phyloP scores from a whole-genome alignment of 1,284 basidiomycete genomes.

The Leucoagaricus sp. region DNA sequence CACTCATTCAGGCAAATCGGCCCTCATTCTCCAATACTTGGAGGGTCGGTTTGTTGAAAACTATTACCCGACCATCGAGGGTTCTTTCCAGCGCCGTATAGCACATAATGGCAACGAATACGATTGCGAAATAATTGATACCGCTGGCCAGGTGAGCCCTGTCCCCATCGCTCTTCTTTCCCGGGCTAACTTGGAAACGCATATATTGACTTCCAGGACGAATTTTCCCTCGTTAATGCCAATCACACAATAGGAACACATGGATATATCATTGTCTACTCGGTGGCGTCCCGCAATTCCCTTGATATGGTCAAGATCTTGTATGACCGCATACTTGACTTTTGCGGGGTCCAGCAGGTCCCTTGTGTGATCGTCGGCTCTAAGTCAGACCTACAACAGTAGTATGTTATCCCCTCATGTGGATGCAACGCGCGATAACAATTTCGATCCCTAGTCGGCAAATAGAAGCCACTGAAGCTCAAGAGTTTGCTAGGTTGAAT shows the following conservation, averaged over 20 bases:
- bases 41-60: constrained; percentile 44
- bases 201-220: constrained; percentile 36
- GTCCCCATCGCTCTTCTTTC: background rate
- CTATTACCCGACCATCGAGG: constrained; percentile 88
- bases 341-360: constrained; percentile 85
- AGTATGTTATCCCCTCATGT: constrained; percentile 43
- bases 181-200: constrained; percentile 5
- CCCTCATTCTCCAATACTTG: constrained; percentile 43
- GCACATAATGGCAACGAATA: constrained; percentile 85
- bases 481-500: constrained; percentile 73
- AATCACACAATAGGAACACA: constrained; percentile 52
- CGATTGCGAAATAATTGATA: constrained; percentile 96
- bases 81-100: constrained; percentile 84
- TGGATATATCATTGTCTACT: constrained; percentile 76
- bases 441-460: constrained; percentile 51
- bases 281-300: constrained; percentile 86
- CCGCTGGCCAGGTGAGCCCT: constrained; percentile 80
- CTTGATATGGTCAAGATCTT: constrained; percentile 97
- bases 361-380: constrained; percentile 97
- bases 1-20: constrained; percentile 42
- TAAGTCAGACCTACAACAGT: constrained; percentile 83
- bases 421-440: background rate
- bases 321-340: constrained; percentile 96
- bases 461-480: constrained; percentile 75
- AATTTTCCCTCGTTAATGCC: constrained; percentile 48